Evolutionary conservation across 345 rosid genomes (phyloP).

Genomic region (Gossypium herbaceum): DNA sequence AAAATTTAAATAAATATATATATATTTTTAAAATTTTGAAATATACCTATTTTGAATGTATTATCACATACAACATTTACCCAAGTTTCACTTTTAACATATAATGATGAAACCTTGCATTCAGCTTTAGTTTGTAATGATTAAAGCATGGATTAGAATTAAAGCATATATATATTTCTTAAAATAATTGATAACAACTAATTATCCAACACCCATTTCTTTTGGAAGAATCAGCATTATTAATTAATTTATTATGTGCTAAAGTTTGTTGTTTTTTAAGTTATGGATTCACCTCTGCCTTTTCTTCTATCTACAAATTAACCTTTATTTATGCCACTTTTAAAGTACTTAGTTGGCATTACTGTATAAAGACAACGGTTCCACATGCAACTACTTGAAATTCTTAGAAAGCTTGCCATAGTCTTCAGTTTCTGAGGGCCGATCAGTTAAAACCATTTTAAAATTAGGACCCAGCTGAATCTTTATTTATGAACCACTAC

Average conservation of each 20-base stretch:
- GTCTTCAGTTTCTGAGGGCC: background rate
- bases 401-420: background rate
- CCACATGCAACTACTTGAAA: background rate
- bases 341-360: slow-evolving; percentile 2
- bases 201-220: background rate
- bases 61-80: too few species aligned
- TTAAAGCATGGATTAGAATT: too few species aligned
- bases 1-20: too few species aligned
- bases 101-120: too few species aligned
- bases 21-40: too few species aligned
- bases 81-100: too few species aligned
- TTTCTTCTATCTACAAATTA: background rate
- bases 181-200: background rate
- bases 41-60: too few species aligned
- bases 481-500: background rate
- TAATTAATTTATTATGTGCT: background rate
- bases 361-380: slow-evolving; percentile 1
- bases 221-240: background rate
- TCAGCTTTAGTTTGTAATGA: too few species aligned
- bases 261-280: background rate
- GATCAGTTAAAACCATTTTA: background rate
- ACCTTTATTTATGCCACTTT: background rate
- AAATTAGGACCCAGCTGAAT: background rate
- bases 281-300: background rate
- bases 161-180: too few species aligned